Percentiles rank a stretch among this genome's conserved stretches.
phyloP scores from a whole-genome alignment of 176 grass and related monocot genomes.

The Aegilops umbellulata region DNA sequence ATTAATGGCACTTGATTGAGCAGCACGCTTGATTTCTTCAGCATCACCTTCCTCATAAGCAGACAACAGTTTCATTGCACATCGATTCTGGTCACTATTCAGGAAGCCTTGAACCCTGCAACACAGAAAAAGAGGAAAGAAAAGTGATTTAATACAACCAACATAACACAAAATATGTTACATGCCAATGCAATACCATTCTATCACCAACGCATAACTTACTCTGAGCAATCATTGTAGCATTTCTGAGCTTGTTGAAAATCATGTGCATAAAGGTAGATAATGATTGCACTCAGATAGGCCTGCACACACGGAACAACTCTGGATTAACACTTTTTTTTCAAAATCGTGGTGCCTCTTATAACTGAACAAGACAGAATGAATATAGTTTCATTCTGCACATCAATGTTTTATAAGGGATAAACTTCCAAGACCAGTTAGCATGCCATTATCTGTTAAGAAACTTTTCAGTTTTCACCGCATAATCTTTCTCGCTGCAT shows the following conservation, averaged over 20 bases:
- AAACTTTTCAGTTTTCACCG: not conserved
- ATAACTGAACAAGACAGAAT: not conserved
- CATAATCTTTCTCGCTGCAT: not conserved
- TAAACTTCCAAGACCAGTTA: not conserved
- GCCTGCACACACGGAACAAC: constrained; percentile 50
- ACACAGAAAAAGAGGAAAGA: not conserved
- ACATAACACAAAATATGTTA: constrained; percentile 12
- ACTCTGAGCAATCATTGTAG: constrained; percentile 98
- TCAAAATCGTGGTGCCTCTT: not conserved
- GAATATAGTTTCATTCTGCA: not conserved
- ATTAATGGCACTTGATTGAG: constrained; percentile 68
- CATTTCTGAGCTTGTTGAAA: constrained; percentile 99
- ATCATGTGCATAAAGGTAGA: constrained; percentile 96
- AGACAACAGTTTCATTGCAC: constrained; percentile 72
- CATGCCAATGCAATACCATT: not conserved
- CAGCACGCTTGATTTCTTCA: constrained; percentile 79
- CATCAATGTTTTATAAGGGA: not conserved
- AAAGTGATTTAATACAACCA: not conserved
- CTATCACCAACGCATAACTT: constrained; percentile 30
- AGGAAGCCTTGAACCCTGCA: constrained; percentile 83
- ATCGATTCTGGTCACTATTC: constrained; percentile 81
- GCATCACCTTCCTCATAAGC: constrained; percentile 87
- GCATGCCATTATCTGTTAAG: not conserved
- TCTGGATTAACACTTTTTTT: not conserved
- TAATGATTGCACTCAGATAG: constrained; percentile 88